Conservation (phyloP, 164 flowering plant species). For the Magnolia officinalis region DNA sequence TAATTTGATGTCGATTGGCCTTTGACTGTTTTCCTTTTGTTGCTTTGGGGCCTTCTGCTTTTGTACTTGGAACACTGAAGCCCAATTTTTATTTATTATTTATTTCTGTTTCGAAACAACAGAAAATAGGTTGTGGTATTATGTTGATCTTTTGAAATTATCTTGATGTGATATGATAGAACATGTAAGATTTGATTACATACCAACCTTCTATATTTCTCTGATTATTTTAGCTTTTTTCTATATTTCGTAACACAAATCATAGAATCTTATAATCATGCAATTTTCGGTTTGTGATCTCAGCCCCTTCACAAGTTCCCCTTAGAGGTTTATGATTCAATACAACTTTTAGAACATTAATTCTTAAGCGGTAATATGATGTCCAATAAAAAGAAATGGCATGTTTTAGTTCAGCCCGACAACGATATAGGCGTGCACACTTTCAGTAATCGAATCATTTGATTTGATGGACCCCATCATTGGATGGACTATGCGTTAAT, state of each 20-base stretch:
- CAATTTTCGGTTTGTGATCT: neutral
- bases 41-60: neutral
- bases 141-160: neutral
- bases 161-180: neutral
- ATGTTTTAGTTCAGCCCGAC: neutral
- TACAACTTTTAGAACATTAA: too few species aligned
- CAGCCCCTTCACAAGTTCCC: neutral
- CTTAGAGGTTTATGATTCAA: too few species aligned
- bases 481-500: too few species aligned
- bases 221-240: neutral
- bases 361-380: too few species aligned
- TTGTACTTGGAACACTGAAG: neutral
- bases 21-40: neutral
- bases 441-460: neutral
- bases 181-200: too few species aligned
- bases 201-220: neutral
- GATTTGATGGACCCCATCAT: neutral
- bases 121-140: neutral
- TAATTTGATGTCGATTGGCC: neutral
- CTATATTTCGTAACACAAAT: neutral
- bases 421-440: neutral
- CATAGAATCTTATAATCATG: neutral
- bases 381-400: neutral
- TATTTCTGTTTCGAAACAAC: neutral
- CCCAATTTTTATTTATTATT: neutral